Evolutionary conservation across 2,329 filamentous ascomycete species (phyloP), one percentile per base, ranked within the genome.

Genomic region (Aspergillus sp.): DNA sequence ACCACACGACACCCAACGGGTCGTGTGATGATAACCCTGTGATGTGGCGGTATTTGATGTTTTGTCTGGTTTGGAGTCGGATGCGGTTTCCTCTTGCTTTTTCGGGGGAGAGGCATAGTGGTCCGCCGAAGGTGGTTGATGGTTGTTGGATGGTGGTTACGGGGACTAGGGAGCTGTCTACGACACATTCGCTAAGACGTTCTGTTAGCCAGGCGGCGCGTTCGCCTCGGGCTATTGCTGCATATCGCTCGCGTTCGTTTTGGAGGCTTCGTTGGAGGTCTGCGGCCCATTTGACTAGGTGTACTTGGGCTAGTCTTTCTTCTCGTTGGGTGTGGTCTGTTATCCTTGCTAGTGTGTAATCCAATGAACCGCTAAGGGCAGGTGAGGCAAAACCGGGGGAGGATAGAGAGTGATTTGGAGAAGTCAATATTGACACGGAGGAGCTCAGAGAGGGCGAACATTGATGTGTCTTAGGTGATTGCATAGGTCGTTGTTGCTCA

Each of bases 271-370:
- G 80, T 62, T 94, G 88, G 0, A 95, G 74, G 57, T 93, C 86
- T 6, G 82, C 79, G 0, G 89, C 88, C 89, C 89, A 95, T 60
- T 85, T 86, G 1, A 84, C 86, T 15, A 94, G 75, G 5, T 84
- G 78, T n/a, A 91, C 76, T 54, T 85, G 81, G 10, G 82, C 81
- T 38, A 83, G 68, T 5, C 73, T 74, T 56, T 85, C 81, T 59
- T 85, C 80, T 15, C 75, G 73, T 49, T 80, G 77, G 3, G 76
- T 78, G 60, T 82, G 74, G 55, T 81, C 80, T 35, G 78, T 72
- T 46, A 85, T 74, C 48, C 81, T 74, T 5, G 83, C 79, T 43
- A 87, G 71, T 4, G 82, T 75, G 56, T 81, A 81, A n/a, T 75
- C 77, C 49, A 71, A 65, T 46, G 71, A 54, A 49, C 63, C 48